Conservation (phyloP, 2,329 filamentous ascomycete species). For the Sporothrix schenckii region DNA sequence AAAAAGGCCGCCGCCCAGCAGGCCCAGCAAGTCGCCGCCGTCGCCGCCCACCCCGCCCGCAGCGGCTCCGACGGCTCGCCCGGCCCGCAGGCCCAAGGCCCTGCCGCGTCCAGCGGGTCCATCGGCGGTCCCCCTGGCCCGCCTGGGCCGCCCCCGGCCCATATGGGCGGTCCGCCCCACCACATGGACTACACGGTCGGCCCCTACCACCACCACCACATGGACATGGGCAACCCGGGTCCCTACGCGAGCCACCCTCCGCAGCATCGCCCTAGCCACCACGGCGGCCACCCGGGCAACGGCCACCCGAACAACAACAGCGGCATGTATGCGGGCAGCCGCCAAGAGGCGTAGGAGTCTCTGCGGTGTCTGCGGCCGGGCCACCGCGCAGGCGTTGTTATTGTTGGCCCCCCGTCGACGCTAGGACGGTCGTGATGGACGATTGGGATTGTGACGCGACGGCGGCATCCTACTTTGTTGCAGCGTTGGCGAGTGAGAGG, state of each 20-base stretch:
- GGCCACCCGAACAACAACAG: background rate
- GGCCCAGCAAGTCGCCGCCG: slow-evolving; percentile 32
- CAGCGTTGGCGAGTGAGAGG: background rate
- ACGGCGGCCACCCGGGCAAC: background rate
- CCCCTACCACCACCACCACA: slow-evolving; percentile 18
- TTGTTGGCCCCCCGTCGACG: background rate
- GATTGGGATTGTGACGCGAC: no score
- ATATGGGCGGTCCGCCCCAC: slow-evolving; percentile 7
- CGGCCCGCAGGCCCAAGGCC: slow-evolving; percentile 2
- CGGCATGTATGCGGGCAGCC: background rate
- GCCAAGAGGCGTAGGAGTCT: slow-evolving; percentile 23
- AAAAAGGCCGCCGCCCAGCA: slow-evolving; percentile 51
- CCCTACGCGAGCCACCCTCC: background rate
- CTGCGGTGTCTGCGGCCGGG: slow-evolving; percentile 22
- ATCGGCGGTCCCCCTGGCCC: background rate
- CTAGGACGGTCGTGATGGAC: background rate
- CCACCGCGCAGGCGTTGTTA: background rate
- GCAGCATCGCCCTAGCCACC: background rate
- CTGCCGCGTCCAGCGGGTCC: background rate
- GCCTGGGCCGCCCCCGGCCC: background rate
- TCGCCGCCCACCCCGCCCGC: background rate
- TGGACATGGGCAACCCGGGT: slow-evolving; percentile 4
- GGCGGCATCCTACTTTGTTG: no score
- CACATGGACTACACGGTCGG: slow-evolving; percentile 2
- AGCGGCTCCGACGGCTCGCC: background rate